Conservation (phyloP, 2,329 filamentous ascomycete species). For the Hymenoscyphus albidus region DNA sequence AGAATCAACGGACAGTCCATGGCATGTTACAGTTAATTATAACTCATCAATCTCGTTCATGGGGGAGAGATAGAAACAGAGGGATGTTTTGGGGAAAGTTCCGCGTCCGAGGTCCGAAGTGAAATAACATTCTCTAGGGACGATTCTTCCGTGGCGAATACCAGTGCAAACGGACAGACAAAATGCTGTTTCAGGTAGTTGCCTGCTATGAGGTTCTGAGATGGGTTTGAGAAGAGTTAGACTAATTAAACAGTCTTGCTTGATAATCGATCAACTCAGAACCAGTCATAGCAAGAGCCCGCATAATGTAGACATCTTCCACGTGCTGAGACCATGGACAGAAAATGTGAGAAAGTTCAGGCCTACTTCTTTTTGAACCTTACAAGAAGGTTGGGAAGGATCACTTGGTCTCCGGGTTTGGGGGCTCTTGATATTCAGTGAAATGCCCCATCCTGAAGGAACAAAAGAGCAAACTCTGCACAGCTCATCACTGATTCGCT, state of each 20-base stretch:
- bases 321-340: neutral
- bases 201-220: slow-evolving; percentile 23
- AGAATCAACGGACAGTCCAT: slow-evolving; percentile 9
- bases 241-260: neutral
- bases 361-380: neutral
- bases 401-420: neutral
- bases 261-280: slow-evolving; percentile 1
- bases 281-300: neutral
- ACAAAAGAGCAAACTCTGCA: neutral
- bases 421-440: neutral
- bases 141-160: slow-evolving; percentile 25
- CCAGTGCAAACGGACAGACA: slow-evolving; percentile 15
- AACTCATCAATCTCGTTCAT: slow-evolving; percentile 13
- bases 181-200: slow-evolving; percentile 7
- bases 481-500: slow-evolving; percentile 6
- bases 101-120: slow-evolving; percentile 14
- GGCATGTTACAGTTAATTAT: slow-evolving; percentile 15
- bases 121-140: slow-evolving; percentile 21
- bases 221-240: neutral
- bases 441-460: neutral
- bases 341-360: neutral
- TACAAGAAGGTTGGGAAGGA: neutral
- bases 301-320: neutral
- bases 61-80: slow-evolving; percentile 1
- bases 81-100: slow-evolving; percentile 21